Base-by-base conservation (phyloP, 2,329 filamentous ascomycete species). In the Epichloe amarillans region DNA sequence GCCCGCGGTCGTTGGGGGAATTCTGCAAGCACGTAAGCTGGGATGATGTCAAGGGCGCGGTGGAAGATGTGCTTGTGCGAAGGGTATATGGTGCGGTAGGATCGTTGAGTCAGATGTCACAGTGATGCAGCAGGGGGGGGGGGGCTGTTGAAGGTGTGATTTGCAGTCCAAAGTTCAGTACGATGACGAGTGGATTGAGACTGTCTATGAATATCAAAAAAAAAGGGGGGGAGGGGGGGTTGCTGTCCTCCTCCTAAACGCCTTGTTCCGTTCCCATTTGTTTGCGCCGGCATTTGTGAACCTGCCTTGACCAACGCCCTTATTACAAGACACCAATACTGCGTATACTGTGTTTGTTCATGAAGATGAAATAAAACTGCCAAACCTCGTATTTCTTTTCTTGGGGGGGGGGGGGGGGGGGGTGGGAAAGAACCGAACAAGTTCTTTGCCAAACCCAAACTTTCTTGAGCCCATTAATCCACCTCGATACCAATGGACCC, bases 401-500 rank as follows among this genome's bases (percentile, higher is more conserved):
- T 30, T 30, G 1, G 26, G 26, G 0, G 23, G n/a, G n/a, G n/a
- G n/a, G n/a, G n/a, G n/a, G n/a, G n/a, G n/a, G n/a, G n/a, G 6
- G 19, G 19, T 19, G 19, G 23, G 23, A 30, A 10, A 30, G 26
- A 30, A 30, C 26, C 8, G 8, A 30, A 10, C 8, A 30, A 30
- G 26, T 30, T 30, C 26, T 30, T 30, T 30, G 26, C 7, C 8
- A 10, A 30, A 3, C 3, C 8, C 30, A 11, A 30, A 30, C 30
- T 30, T 30, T 30, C 3, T 30, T 30, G 8, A 11, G 15, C 26
- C 47, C 59, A 67, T 47, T 68, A 66, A 46, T 69, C 67, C 23
- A 60, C 59, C 50, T 69, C 67, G 23, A 69, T 66, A 46, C 67
- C 68, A 30, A 72, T 69, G 11, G 69, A 72, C 23, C 66, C 66